Evolutionary conservation across 805 yeast species (phyloP), one percentile per base, ranked within the genome.

Genomic region (Kluyveromyces wickerhamii): DNA sequence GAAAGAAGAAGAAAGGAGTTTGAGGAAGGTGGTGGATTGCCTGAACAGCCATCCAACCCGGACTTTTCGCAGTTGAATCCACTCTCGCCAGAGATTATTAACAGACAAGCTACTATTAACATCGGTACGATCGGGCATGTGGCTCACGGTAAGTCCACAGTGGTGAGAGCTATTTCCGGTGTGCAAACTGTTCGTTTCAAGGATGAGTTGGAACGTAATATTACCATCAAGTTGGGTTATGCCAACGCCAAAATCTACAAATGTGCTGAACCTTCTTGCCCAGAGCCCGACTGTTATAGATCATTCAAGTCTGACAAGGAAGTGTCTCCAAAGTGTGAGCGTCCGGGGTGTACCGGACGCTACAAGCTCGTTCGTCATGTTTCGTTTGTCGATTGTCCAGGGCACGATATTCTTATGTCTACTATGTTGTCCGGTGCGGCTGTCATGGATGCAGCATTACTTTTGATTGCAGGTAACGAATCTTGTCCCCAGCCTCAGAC

Each of bases 341-440:
- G 85, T 49, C 79, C 79, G 45, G 95, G 92, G 8, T 86, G 95
- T 63, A 62, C 60, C n/a, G 94, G 95, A 37, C 83, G 95, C 59
- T 88, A 87, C 65, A 74, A 75, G 52, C 72, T 92, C 49, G 77
- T 87, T 27, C 86, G 99, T 66, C 99, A 92, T 60, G 98, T 92
- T 35, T 86, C 96, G 8, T 94, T 94, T 54, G 98, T 94, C 42
- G 99, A 92, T 71, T 94, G 98, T 71, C 99, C 99, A 41, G 99
- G 99, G 63, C 99, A 92, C 83, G 99, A 92, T 71, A 94, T 92
- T 69, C 79, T 92, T 63, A 92, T 92, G 99, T 87, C 96, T 74
- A 92, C 99, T 48, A 92, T 92, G 99, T 79, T 92, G 76, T 88
- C 97, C 30, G 99, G 99, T 60, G 99, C 99, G 23, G 99, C 99